phyloP scores from a whole-genome alignment of 2,329 filamentous ascomycete species.

The Xylaria sp. region DNA sequence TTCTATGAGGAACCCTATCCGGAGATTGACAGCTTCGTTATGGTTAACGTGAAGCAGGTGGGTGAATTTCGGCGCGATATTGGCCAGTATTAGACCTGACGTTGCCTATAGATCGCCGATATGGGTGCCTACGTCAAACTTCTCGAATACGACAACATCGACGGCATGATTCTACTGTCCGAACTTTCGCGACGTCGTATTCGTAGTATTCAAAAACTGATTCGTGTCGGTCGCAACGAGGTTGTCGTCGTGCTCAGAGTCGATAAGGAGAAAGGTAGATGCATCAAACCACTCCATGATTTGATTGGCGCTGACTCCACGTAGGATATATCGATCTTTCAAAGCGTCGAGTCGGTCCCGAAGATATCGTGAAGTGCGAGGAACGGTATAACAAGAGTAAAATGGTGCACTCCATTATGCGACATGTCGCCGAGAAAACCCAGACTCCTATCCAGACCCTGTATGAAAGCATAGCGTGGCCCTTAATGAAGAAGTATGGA shows the following conservation, averaged over 20 bases:
- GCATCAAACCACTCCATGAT: conserved; percentile 27
- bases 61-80: conserved; percentile 29
- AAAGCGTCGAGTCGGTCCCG: conserved; percentile 96
- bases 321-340: conserved; percentile 96
- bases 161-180: conserved; percentile 99
- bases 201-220: conserved; percentile 97
- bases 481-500: conserved; percentile 96
- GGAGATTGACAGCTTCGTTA: conserved; percentile 99
- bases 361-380: conserved; percentile 98
- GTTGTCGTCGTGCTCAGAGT: conserved; percentile 98
- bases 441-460: conserved; percentile 92
- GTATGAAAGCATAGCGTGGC: conserved; percentile 96
- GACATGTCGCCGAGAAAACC: conserved; percentile 98
- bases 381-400: conserved; percentile 99
- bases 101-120: conserved; percentile 81
- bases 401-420: conserved; percentile 99
- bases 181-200: conserved; percentile 98
- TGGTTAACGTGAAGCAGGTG: conserved; percentile 99
- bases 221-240: conserved; percentile 96
- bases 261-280: conserved; percentile 94
- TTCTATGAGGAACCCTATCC: conserved; percentile 98
- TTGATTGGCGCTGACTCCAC: conserved; percentile 40
- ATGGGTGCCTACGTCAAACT: conserved; percentile 99
- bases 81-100: conserved; percentile 23
- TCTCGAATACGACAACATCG: conserved; percentile 99